phyloP scores from a whole-genome alignment of 306 rosid species.

The Carpinus viminea region DNA sequence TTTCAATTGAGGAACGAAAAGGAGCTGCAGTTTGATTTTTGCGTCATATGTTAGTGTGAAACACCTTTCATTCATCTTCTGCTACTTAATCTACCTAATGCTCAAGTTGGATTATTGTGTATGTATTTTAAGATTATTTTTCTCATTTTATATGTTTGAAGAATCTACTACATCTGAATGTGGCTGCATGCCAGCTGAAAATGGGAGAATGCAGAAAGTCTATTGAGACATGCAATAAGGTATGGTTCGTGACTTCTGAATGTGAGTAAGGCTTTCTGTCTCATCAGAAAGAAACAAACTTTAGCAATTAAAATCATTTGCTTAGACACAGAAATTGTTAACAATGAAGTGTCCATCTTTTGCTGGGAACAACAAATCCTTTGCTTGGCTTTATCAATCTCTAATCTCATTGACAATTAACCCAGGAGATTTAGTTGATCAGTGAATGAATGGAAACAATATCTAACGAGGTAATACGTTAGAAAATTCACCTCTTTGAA shows the following conservation, averaged over 20 bases:
- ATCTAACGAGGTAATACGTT: neutral
- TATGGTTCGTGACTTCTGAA: constrained; percentile 30
- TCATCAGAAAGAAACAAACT: constrained; percentile 2
- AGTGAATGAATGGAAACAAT: neutral
- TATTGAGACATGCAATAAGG: constrained; percentile 94
- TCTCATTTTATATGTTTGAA: constrained; percentile 38
- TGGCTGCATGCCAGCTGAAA: constrained; percentile 84
- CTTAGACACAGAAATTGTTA: neutral
- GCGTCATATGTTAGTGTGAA: neutral
- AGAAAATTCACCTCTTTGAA: neutral
- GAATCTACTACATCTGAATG: constrained; percentile 84
- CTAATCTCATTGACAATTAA: neutral
- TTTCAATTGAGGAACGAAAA: neutral
- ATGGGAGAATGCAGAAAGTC: constrained; percentile 85
- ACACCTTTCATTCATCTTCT: constrained; percentile 4
- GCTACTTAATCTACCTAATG: constrained; percentile 1
- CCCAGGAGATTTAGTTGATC: neutral
- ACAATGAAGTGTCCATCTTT: neutral
- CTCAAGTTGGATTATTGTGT: constrained; percentile 10
- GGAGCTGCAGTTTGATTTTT: neutral
- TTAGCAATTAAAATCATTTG: neutral
- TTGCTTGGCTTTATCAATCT: neutral
- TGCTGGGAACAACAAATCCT: neutral
- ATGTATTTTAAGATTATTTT: constrained; percentile 27
- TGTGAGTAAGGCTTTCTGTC: constrained; percentile 18